Percentiles rank a stretch among this genome's conserved stretches.
Evolutionary conservation across 345 rosid genomes (phyloP).

Genomic region (Raphanus raphanistrum): DNA sequence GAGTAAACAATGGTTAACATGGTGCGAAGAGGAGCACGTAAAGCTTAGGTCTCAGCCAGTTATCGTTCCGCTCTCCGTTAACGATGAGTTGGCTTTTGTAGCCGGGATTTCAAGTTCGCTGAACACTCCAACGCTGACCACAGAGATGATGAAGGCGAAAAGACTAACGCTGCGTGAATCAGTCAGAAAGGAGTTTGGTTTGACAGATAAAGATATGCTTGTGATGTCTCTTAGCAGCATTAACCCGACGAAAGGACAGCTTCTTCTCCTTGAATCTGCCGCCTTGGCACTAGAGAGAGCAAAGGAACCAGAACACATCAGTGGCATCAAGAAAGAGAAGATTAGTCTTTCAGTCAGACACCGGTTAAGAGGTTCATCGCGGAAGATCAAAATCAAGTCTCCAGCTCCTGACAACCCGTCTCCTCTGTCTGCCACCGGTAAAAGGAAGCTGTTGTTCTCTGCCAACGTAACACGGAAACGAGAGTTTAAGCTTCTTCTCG

Average conservation of each 20-base stretch:
- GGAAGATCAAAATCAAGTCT: constrained; percentile 32
- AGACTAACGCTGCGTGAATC: constrained; percentile 59
- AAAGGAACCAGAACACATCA: constrained; percentile 32
- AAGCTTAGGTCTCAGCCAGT: constrained; percentile 84
- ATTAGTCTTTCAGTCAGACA: constrained; percentile 48
- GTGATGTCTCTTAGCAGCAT: constrained; percentile 91
- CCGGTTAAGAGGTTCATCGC: constrained; percentile 68
- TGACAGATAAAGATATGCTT: constrained; percentile 76
- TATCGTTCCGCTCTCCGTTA: constrained; percentile 80
- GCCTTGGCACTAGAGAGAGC: constrained; percentile 47
- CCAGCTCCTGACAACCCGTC: constrained; percentile 29
- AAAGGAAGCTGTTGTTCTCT: constrained; percentile 42
- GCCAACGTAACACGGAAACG: constrained; percentile 43
- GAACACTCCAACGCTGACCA: constrained; percentile 60
- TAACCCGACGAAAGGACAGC: constrained; percentile 91
- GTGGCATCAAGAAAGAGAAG: constrained; percentile 32
- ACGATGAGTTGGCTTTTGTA: constrained; percentile 90
- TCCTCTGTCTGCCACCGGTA: constrained; percentile 31
- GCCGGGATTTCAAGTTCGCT: constrained; percentile 80
- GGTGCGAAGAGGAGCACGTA: constrained; percentile 82
- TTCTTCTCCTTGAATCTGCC: constrained; percentile 76
- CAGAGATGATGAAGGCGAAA: constrained; percentile 65
- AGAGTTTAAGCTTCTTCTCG: constrained; percentile 75
- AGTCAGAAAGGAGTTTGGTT: constrained; percentile 76
- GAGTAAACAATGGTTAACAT: constrained; percentile 80